Percentiles rank a stretch among this genome's conserved stretches.
Evolutionary conservation across 2,329 filamentous ascomycete species (phyloP).

Genomic region (Ceratocystis huliohia): DNA sequence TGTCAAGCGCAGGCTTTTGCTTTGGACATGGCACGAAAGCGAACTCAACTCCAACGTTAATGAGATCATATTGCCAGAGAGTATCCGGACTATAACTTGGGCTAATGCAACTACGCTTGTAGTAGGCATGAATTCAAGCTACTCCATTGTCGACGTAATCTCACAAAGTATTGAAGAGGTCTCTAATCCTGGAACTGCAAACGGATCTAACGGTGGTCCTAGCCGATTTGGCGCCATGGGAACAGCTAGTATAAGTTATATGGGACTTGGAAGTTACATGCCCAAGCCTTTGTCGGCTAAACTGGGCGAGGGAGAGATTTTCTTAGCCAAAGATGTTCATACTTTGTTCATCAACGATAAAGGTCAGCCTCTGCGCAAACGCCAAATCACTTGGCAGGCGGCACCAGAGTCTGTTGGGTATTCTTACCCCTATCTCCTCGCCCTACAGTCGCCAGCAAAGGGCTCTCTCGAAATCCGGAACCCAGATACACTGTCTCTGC

Average conservation of each 20-base stretch:
- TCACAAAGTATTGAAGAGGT: constrained; percentile 65
- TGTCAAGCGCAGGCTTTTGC: constrained; percentile 74
- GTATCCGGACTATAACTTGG: constrained; percentile 84
- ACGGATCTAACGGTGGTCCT: constrained; percentile 48
- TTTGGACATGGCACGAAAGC: constrained; percentile 96
- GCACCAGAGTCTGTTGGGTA: constrained; percentile 89
- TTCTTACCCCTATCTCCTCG: constrained; percentile 89
- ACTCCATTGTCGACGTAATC: constrained; percentile 75
- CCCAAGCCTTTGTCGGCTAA: constrained; percentile 80
- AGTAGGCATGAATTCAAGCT: constrained; percentile 82
- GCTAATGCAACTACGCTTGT: constrained; percentile 74
- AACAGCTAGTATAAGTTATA: constrained; percentile 86
- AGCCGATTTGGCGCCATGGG: constrained; percentile 73
- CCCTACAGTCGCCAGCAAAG: constrained; percentile 70
- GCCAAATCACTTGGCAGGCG: constrained; percentile 81
- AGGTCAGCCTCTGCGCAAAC: constrained; percentile 67
- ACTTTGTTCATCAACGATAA: constrained; percentile 79
- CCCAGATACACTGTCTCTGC: constrained; percentile 74
- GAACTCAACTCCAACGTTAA: constrained; percentile 61
- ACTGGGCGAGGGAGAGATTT: constrained; percentile 67
- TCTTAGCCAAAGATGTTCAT: constrained; percentile 96
- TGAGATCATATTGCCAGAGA: constrained; percentile 69
- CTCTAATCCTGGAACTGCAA: constrained; percentile 59
- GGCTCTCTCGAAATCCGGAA: constrained; percentile 83
- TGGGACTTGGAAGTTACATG: constrained; percentile 83